A percentile compares a stretch with the other conserved stretches of the same genome.
These are phyloP conservation scores for Lasiosphaeriaceae sp. DNA, from an alignment of 495 filamentous ascomycete species.

Conservation along the genomic window DNA sequence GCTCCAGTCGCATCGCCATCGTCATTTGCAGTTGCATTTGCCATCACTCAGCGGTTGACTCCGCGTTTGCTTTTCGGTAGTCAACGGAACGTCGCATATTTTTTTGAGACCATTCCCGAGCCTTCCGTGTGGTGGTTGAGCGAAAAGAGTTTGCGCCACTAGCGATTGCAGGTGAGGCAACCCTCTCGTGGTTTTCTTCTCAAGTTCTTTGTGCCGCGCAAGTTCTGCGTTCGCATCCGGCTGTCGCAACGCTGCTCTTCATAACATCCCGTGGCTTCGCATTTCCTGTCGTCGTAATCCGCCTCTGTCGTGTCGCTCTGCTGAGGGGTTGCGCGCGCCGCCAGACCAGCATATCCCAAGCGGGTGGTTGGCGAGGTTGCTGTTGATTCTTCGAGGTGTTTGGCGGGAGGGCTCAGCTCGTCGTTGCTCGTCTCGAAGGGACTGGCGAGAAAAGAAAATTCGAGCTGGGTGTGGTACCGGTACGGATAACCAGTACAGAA, in stretches of 20 bases:
- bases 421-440: slow-evolving; percentile 2
- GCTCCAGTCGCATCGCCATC: background rate
- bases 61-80: background rate
- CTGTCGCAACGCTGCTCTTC: background rate
- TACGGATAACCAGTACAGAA: no score
- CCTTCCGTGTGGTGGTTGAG: slow-evolving; percentile 1
- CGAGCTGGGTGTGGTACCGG: slow-evolving; percentile 14
- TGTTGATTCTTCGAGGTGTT: no score
- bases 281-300: no score
- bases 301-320: no score
- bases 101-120: no score
- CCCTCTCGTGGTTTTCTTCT: background rate
- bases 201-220: slow-evolving; percentile 2
- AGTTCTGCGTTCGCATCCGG: slow-evolving; percentile 5
- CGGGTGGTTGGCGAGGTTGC: no score
- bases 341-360: no score
- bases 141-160: background rate
- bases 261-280: no score
- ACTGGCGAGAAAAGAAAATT: slow-evolving; percentile 7
- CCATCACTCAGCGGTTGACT: background rate
- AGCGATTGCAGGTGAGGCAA: background rate
- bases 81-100: background rate
- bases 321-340: no score
- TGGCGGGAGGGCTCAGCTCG: background rate
- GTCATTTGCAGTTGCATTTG: background rate